These are phyloP conservation scores for Pseudogymnoascus sp. DNA, from an alignment of 2,329 filamentous ascomycete species.

Conservation along the genomic window DNA sequence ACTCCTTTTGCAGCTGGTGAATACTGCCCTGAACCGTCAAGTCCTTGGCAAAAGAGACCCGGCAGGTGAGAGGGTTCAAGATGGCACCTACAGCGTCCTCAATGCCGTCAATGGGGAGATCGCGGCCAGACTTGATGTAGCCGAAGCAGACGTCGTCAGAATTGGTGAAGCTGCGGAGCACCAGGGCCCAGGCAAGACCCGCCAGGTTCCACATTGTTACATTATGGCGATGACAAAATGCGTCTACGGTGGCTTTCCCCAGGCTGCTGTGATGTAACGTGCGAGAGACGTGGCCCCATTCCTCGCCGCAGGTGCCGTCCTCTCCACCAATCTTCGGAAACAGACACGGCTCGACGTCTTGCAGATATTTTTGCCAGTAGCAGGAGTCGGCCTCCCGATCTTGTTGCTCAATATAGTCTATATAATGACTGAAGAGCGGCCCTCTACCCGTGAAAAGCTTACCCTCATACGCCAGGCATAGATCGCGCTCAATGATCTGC, in stretches of 20 bases:
- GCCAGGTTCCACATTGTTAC: not conserved
- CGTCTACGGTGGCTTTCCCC: not conserved
- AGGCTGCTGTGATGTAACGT: not conserved
- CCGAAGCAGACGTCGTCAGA: conserved; percentile 35
- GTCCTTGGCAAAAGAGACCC: conserved; percentile 7
- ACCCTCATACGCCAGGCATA: conserved; percentile 38
- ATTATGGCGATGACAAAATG: not conserved
- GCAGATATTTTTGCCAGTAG: conserved; percentile 40
- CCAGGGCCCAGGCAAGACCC: conserved; percentile 27
- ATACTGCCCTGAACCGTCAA: not conserved
- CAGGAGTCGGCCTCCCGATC: conserved; percentile 29
- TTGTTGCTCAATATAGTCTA: conserved; percentile 27
- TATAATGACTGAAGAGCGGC: conserved; percentile 33
- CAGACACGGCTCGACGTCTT: conserved; percentile 38
- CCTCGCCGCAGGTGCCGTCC: not conserved
- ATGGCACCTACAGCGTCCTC: conserved; percentile 34
- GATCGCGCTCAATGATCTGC: conserved; percentile 13
- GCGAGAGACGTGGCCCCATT: not conserved
- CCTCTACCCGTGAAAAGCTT: conserved; percentile 30
- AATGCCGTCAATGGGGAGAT: conserved; percentile 39
- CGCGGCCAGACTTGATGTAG: conserved; percentile 34
- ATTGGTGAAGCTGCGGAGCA: conserved; percentile 20
- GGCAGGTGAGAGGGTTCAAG: conserved; percentile 33
- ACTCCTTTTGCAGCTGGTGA: conserved; percentile 15
- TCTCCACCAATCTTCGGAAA: conserved; percentile 32